Evolutionary conservation across 805 yeast species (phyloP).

Genomic region (Candida wancherniae): DNA sequence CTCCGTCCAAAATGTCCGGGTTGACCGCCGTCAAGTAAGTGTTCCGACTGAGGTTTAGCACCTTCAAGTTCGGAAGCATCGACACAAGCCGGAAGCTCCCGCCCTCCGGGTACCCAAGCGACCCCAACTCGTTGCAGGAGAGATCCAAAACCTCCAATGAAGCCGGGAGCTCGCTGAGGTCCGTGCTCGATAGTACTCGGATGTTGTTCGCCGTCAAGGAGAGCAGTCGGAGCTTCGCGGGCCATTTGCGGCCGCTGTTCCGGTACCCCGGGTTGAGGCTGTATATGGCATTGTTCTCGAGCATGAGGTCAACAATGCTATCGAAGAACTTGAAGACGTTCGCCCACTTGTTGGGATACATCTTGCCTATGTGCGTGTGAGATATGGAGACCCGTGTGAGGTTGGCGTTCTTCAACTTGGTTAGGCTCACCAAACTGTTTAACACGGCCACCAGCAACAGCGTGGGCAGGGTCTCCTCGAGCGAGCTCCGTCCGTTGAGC

Average conservation of each 20-base stretch:
- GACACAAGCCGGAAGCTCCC: constrained; percentile 3
- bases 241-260: constrained; percentile 21
- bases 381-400: constrained; percentile 21
- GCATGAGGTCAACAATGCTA: constrained; percentile 18
- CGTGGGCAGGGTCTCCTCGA: constrained; percentile 26
- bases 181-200: constrained; percentile 14
- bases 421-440: constrained; percentile 22
- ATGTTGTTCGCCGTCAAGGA: constrained; percentile 25
- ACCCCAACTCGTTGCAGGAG: constrained; percentile 15
- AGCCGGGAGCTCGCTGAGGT: constrained; percentile 25
- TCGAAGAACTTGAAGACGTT: constrained; percentile 23
- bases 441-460: constrained; percentile 26
- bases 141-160: constrained; percentile 23
- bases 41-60: constrained; percentile 10
- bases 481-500: constrained; percentile 25
- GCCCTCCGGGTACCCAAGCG: constrained; percentile 10
- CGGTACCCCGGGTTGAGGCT: constrained; percentile 13
- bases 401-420: constrained; percentile 16
- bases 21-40: constrained; percentile 7
- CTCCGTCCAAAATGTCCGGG: constrained; percentile 8
- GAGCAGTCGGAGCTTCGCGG: constrained; percentile 20
- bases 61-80: constrained; percentile 11
- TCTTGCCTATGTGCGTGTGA: constrained; percentile 33
- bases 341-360: constrained; percentile 30
- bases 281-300: constrained; percentile 24